Evolutionary conservation across 2,329 filamentous ascomycete genomes (phyloP).

Genomic region (Lecanicillium sp.): DNA sequence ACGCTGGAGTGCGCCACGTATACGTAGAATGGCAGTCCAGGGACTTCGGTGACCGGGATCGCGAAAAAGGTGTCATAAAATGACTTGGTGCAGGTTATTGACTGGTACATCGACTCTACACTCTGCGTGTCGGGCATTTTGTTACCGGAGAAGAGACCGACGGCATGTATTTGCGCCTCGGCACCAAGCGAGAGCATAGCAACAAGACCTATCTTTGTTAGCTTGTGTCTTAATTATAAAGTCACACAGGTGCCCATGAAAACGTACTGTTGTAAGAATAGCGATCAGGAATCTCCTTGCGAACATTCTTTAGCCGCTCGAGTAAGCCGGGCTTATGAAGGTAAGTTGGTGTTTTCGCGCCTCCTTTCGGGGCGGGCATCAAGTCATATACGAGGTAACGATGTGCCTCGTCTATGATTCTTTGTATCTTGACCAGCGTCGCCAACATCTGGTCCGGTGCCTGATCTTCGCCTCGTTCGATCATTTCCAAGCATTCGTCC

Average conservation of each 20-base stretch:
- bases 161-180: conserved; percentile 23
- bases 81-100: conserved; percentile 23
- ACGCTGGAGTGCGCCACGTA: conserved; percentile 27
- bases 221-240: background rate
- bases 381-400: conserved; percentile 22
- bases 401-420: conserved; percentile 30
- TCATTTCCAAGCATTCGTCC: conserved; percentile 44
- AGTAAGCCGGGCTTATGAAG: conserved; percentile 24
- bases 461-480: conserved; percentile 37
- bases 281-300: conserved; percentile 14
- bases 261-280: conserved; percentile 20
- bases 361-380: conserved; percentile 14
- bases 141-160: conserved; percentile 23
- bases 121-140: conserved; percentile 22
- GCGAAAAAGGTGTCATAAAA: conserved; percentile 30
- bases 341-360: conserved; percentile 20
- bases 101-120: conserved; percentile 27
- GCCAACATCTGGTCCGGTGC: conserved; percentile 41
- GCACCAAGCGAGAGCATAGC: conserved; percentile 12
- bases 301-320: conserved; percentile 19
- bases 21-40: conserved; percentile 24
- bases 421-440: conserved; percentile 27
- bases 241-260: background rate
- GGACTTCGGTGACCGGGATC: conserved; percentile 19
- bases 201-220: background rate